Percentiles rank a stretch among this genome's conserved stretches.
phyloP scores from a whole-genome alignment of 2,329 filamentous ascomycete genomes.

The Fusarium neocosmosporiellum region DNA sequence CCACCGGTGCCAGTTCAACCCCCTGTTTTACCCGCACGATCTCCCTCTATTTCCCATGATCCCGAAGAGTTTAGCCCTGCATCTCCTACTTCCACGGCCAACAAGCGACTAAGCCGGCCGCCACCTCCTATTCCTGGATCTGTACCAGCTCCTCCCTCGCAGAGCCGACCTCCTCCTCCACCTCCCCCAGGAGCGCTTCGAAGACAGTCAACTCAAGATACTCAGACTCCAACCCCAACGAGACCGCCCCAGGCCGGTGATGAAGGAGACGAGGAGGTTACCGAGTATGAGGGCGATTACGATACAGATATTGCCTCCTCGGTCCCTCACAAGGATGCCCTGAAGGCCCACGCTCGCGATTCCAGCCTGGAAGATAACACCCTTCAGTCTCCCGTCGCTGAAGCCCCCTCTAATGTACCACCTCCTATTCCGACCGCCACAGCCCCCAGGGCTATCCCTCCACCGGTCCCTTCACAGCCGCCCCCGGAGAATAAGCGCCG shows the following conservation, averaged over 20 bases:
- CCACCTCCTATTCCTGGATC: slow-evolving; percentile 71
- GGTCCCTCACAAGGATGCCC: slow-evolving; percentile 90
- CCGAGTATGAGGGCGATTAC: slow-evolving; percentile 97
- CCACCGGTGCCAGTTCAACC: slow-evolving; percentile 52
- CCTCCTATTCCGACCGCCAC: slow-evolving; percentile 67
- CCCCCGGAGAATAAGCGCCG: slow-evolving; percentile 64
- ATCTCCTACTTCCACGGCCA: slow-evolving; percentile 57
- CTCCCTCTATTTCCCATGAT: slow-evolving; percentile 45
- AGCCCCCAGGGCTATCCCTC: slow-evolving; percentile 71
- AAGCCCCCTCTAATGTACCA: slow-evolving; percentile 58
- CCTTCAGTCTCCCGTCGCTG: slow-evolving; percentile 65
- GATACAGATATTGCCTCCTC: slow-evolving; percentile 97
- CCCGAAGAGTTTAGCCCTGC: slow-evolving; percentile 54
- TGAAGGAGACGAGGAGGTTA: slow-evolving; percentile 81
- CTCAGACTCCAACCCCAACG: slow-evolving; percentile 55
- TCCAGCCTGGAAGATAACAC: slow-evolving; percentile 79
- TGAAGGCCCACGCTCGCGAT: slow-evolving; percentile 84
- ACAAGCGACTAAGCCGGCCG: slow-evolving; percentile 66
- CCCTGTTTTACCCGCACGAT: slow-evolving; percentile 44
- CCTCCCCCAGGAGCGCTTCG: slow-evolving; percentile 69
- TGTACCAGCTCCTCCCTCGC: slow-evolving; percentile 60
- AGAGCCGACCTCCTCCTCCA: slow-evolving; percentile 73
- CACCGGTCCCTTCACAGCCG: slow-evolving; percentile 72
- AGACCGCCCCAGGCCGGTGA: slow-evolving; percentile 62
- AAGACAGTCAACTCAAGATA: slow-evolving; percentile 70